Evolutionary conservation across 768 basidiomycete species (phyloP), one percentile per base, ranked within the genome.

Genomic region (Hygrocybe punicea): DNA sequence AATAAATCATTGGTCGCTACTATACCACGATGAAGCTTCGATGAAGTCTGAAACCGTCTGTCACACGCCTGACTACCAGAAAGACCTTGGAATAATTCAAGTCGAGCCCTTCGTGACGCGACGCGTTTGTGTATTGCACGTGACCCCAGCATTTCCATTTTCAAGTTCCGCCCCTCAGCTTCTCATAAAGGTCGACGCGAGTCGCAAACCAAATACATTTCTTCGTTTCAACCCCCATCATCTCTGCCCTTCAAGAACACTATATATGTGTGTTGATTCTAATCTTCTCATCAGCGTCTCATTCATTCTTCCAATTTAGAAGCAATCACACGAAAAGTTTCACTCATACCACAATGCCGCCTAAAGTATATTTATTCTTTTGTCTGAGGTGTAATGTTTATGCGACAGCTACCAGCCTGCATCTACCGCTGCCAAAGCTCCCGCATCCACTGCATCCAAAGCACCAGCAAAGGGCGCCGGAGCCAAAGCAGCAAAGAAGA

Each of bases 381-480:
- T 14, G 33, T 14, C 35, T 36, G 69, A 16, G 17, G 36, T 11
- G 35, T 10, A 9, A 17, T 49, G 17, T 39, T 37, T 7, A 48
- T 24, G 34, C 10, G 35, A 39, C 11, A n/a, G n/a, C n/a, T n/a
- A 8, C 23, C 55, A 85, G 77, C 85, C 84, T 63, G 79, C 86
- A 60, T 89, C 88, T 35, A 86, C 86, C 59, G 87, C 87, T 62
- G 85, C 82, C 63, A 90, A 89, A 71, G 83, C 82, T 16, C 84
- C 86, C 45, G 84, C 84, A 52, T 81, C 83, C 17, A 76, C 78
- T 19, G 81, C 77, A 1, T 77, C 84, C 50, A 89, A 89, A 73
- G 82, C 85, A 13, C 85, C 87, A 17, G 82, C 84, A 40, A 73
- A 73, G 63, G 63, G 65, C 24, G 66, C 69, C 46, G 64, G 64